Evolutionary conservation across 129 eudicot genomes (phyloP).

Genomic region (Flaveria trinervia): DNA sequence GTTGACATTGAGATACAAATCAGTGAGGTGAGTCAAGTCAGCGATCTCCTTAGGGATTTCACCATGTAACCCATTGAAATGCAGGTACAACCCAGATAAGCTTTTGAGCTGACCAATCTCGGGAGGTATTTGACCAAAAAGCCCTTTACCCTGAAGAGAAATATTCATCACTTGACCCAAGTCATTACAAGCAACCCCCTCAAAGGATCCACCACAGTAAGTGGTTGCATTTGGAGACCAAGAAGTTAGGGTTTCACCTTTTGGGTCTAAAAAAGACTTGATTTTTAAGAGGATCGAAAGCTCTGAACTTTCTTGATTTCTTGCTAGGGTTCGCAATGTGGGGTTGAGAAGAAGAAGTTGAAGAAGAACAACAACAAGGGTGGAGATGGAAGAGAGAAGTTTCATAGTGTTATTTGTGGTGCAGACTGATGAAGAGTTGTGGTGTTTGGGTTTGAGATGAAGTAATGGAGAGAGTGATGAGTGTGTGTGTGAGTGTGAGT

Average conservation of each 20-base stretch:
- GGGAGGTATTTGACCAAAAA: slow-evolving; percentile 69
- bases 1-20: slow-evolving; percentile 88
- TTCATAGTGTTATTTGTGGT: slow-evolving; percentile 16
- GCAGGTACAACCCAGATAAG: slow-evolving; percentile 89
- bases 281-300: slow-evolving; percentile 49
- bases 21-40: slow-evolving; percentile 71
- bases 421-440: background rate
- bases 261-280: slow-evolving; percentile 77
- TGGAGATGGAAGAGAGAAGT: slow-evolving; percentile 16
- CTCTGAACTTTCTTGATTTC: slow-evolving; percentile 31
- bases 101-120: slow-evolving; percentile 79
- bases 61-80: slow-evolving; percentile 77
- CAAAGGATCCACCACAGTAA: slow-evolving; percentile 68
- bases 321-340: slow-evolving; percentile 34
- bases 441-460: slow-evolving; percentile 32
- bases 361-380: slow-evolving; percentile 21
- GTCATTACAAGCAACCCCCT: slow-evolving; percentile 82
- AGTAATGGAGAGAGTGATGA: slow-evolving; percentile 20
- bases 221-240: slow-evolving; percentile 63
- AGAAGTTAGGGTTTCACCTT: slow-evolving; percentile 50
- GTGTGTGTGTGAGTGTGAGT: slow-evolving; percentile 8
- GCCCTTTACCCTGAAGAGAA: slow-evolving; percentile 96
- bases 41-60: slow-evolving; percentile 77
- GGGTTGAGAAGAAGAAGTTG: slow-evolving; percentile 19
- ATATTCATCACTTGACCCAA: slow-evolving; percentile 76